phyloP scores from a whole-genome alignment of 23 red algal species.

The Gracilariopsis chorda region DNA sequence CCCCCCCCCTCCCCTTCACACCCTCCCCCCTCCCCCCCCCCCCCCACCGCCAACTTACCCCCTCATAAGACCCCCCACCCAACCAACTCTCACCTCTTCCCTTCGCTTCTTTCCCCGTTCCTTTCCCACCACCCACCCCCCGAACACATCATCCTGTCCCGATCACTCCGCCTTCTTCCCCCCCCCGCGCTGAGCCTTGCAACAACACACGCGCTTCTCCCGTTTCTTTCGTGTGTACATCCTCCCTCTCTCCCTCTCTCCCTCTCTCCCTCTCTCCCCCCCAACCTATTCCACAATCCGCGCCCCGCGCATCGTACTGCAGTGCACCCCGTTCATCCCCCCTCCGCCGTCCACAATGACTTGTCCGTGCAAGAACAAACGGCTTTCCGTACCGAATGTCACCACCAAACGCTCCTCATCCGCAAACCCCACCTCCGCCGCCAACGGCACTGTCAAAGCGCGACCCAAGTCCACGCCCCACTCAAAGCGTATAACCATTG shows the following conservation, averaged over 20 bases:
- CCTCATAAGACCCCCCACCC: not conserved
- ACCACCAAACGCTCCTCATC: too few species aligned
- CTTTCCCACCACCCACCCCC: not conserved
- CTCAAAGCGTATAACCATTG: too few species aligned
- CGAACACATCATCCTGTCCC: not conserved
- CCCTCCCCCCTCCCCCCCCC: not conserved
- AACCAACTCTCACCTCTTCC: not conserved
- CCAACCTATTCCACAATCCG: not conserved
- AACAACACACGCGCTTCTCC: too few species aligned
- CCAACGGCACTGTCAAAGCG: too few species aligned
- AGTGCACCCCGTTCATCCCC: not conserved
- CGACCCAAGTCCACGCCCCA: too few species aligned
- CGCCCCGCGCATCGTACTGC: not conserved
- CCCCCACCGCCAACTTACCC: not conserved
- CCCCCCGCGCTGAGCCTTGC: too few species aligned
- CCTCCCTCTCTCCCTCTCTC: too few species aligned
- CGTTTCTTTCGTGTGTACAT: too few species aligned
- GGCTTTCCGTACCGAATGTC: too few species aligned
- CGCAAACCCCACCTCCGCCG: too few species aligned
- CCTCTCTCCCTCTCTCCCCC: too few species aligned
- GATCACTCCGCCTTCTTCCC: not conserved
- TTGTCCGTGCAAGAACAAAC: conserved; percentile 7
- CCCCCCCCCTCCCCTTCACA: not conserved
- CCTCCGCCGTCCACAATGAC: not conserved
- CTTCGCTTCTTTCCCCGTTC: not conserved